Evolutionary conservation across 371 early-diverging fungal species (phyloP), one percentile per base, ranked within the genome.

Genomic region (Dinochytrium kinnereticum): DNA sequence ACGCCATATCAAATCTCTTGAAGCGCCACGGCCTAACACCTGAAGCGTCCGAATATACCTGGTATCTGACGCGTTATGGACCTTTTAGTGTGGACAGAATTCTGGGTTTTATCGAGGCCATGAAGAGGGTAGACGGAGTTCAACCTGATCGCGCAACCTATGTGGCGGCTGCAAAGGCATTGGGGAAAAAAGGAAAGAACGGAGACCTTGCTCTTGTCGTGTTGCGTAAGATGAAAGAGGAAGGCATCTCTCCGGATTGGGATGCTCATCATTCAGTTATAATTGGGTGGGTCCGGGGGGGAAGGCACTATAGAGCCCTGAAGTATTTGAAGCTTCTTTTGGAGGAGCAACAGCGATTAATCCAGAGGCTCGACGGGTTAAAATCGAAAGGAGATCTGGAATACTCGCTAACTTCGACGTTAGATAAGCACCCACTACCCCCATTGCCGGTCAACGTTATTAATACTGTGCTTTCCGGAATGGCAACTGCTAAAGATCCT

Each of bases 31-130:
- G 34, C 24, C 61, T 61, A 3, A 33, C 30, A 13, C 36, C 61
- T 30, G 36, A 61, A 61, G 61, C 61, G n/a, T 30, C 36, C 28
- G 61, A 61, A 61, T 61, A 61, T 24, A 13, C 34, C 37, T 61
- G 37, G 36, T 37, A 61, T 34, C 37, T 61, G 34, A 61, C 31
- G 17, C 61, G 34, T 5, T 61, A 21, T 24, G 61, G 61, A 2
- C 61, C 61, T 37, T 55, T 61, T 24, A 61, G 61, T 26, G 61
- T 61, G 34, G 61, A 61, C 2, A 7, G 34, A 17, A 24, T 61
- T 15, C 61, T 61, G 3, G 61, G 61, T 36, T 61, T 61, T 26
- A 61, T 61, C 7, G 61, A 61, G 7, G 61, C 61, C 61, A 61
- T 61, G 61, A 28, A 34, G 37, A 61, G 34, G 3, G 61, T 61